Percentiles rank a stretch among this genome's conserved stretches.
Evolutionary conservation across 1,284 basidiomycete genomes (phyloP).

Genomic region (Naganishia cerealis): DNA sequence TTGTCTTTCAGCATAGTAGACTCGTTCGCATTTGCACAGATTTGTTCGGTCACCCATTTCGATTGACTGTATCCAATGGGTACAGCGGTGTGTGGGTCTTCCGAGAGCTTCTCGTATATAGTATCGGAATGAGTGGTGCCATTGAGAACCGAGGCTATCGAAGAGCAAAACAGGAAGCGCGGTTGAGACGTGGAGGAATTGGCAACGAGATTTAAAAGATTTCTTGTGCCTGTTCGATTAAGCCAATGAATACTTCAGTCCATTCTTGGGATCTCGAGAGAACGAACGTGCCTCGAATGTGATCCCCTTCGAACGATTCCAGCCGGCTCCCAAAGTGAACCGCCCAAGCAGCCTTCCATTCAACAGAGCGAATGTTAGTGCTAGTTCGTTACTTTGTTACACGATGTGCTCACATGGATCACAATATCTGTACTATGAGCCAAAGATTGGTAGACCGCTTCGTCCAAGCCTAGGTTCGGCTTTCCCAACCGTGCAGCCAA

Average conservation of each 20-base stretch:
- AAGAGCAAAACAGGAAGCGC: slow-evolving; percentile 42
- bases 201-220: slow-evolving; percentile 39
- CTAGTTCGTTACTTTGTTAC: background rate
- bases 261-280: background rate
- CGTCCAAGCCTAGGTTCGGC: slow-evolving; percentile 34
- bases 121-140: slow-evolving; percentile 1
- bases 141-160: slow-evolving; percentile 43
- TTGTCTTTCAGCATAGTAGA: slow-evolving; percentile 27
- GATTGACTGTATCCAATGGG: slow-evolving; percentile 54
- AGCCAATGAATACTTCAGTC: background rate
- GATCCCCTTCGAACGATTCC: slow-evolving; percentile 41
- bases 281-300: slow-evolving; percentile 39
- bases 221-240: slow-evolving; percentile 36
- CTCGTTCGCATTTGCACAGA: slow-evolving; percentile 44
- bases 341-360: slow-evolving; percentile 47
- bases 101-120: slow-evolving; percentile 42
- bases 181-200: slow-evolving; percentile 16
- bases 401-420: slow-evolving; percentile 40
- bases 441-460: slow-evolving; percentile 33
- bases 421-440: slow-evolving; percentile 34
- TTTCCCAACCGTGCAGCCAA: slow-evolving; percentile 34
- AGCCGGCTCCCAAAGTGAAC: slow-evolving; percentile 48
- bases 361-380: background rate
- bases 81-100: slow-evolving; percentile 47
- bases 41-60: slow-evolving; percentile 55